Conservation (phyloP, 371 early-diverging fungal genomes). For the Amoeboaphelidium protococcarum region DNA sequence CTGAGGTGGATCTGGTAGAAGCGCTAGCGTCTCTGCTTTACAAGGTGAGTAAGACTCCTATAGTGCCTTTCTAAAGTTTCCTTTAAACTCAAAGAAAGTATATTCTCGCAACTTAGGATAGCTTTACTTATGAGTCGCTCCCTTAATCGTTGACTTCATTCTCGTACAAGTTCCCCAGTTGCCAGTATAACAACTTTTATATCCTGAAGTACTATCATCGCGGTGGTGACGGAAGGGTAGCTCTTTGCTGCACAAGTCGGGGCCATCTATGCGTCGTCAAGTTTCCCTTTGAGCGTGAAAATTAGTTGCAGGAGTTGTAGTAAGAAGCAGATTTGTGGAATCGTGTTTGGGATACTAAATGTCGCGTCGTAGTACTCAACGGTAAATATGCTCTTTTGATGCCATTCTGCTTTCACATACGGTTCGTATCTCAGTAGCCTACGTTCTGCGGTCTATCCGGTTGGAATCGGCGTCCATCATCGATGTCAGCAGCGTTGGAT, state of each 20-base stretch:
- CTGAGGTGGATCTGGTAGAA: not conserved
- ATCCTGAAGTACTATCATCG: not conserved
- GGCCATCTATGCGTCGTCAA: not conserved
- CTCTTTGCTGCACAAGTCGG: not conserved
- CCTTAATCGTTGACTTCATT: not conserved
- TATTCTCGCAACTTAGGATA: not conserved
- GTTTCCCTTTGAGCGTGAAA: not conserved
- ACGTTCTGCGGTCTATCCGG: not conserved
- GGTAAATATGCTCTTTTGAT: not conserved
- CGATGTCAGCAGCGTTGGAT: not conserved
- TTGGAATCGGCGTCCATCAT: not conserved
- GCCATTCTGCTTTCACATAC: not conserved
- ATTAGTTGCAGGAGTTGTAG: not conserved
- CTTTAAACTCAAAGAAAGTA: not conserved
- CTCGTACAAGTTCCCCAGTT: not conserved
- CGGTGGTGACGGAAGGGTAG: not conserved
- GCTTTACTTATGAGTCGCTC: not conserved
- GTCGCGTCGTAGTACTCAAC: not conserved
- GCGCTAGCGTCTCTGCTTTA: not conserved
- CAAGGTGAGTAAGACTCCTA: not conserved
- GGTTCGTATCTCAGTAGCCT: not conserved
- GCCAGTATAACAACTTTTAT: not conserved
- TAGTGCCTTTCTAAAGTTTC: not conserved
- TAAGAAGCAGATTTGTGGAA: not conserved
- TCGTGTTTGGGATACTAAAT: not conserved